phyloP scores from a whole-genome alignment of 768 basidiomycete genomes.

The Agrocybe pediades region DNA sequence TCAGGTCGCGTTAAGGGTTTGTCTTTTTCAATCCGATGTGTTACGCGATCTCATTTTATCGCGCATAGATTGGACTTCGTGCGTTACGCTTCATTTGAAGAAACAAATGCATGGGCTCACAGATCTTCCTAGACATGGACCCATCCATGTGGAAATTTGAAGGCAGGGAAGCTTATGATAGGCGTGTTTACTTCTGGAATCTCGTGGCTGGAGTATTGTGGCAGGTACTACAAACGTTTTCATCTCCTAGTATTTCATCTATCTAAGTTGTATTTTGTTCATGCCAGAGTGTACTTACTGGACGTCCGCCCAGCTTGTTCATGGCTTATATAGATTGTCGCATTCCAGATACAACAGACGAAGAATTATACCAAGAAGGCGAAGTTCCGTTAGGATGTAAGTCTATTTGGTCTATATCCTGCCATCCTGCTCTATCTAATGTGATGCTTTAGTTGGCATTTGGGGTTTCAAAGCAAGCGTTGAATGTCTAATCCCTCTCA shows the following conservation, averaged over 20 bases:
- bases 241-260: background rate
- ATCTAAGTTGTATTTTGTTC: background rate
- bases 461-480: constrained; percentile 45
- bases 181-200: constrained; percentile 59
- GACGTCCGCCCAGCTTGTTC: constrained; percentile 48
- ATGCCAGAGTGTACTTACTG: constrained; percentile 44
- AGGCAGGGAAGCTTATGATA: constrained; percentile 52
- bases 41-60: constrained; percentile 14
- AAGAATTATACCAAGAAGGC: constrained; percentile 41
- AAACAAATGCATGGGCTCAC: too few relatives aligned
- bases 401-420: constrained; percentile 19
- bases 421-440: constrained; percentile 2
- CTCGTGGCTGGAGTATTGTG: constrained; percentile 48
- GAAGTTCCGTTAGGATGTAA: constrained; percentile 47
- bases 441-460: constrained; percentile 38
- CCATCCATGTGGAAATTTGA: constrained; percentile 52
- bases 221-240: constrained; percentile 39
- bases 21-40: too few relatives aligned
- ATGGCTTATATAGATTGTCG: constrained; percentile 46
- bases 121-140: constrained; percentile 41
- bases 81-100: constrained; percentile 20
- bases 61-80: constrained; percentile 46
- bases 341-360: constrained; percentile 48
- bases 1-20: constrained; percentile 51
- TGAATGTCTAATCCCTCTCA: constrained; percentile 45